Conservation (phyloP, 2,329 filamentous ascomycete genomes). For the Botrytis fragariae region DNA sequence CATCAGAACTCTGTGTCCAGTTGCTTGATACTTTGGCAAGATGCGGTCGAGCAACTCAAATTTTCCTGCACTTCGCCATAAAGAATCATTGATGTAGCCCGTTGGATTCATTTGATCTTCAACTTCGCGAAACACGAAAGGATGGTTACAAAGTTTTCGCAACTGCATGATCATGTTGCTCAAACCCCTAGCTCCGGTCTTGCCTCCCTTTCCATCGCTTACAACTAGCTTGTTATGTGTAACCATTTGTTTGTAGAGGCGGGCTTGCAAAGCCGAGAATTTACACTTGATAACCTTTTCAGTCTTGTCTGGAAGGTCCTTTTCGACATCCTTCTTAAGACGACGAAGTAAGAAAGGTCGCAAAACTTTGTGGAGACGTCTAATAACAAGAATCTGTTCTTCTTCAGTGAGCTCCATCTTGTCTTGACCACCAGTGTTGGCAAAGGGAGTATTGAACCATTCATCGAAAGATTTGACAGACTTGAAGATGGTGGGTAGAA, state of each 20-base stretch:
- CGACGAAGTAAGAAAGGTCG: slow-evolving; percentile 95
- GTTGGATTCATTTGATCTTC: slow-evolving; percentile 97
- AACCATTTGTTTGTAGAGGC: slow-evolving; percentile 95
- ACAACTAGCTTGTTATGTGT: slow-evolving; percentile 93
- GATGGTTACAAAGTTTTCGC: slow-evolving; percentile 97
- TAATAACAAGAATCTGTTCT: slow-evolving; percentile 97
- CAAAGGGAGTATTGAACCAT: slow-evolving; percentile 99
- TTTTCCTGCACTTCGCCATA: slow-evolving; percentile 96
- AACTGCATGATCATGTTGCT: slow-evolving; percentile 99
- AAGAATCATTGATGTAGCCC: slow-evolving; percentile 82
- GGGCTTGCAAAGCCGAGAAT: slow-evolving; percentile 89
- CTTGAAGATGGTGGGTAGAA: slow-evolving; percentile 97
- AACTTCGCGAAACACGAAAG: slow-evolving; percentile 96
- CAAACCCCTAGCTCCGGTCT: slow-evolving; percentile 87
- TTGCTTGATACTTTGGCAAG: slow-evolving; percentile 86
- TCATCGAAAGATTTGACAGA: slow-evolving; percentile 98
- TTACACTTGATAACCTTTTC: slow-evolving; percentile 99
- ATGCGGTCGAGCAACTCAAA: slow-evolving; percentile 93
- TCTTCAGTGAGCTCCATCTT: slow-evolving; percentile 99
- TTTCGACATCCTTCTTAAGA: slow-evolving; percentile 99
- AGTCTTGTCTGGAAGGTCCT: slow-evolving; percentile 97
- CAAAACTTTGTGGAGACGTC: slow-evolving; percentile 95
- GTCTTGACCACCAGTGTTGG: slow-evolving; percentile 95
- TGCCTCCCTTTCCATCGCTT: slow-evolving; percentile 91
- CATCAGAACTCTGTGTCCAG: slow-evolving; percentile 94